Evolutionary conservation across 176 grass and related monocot genomes (phyloP), one percentile per base, ranked within the genome.

Genomic region (Carex parvula): DNA sequence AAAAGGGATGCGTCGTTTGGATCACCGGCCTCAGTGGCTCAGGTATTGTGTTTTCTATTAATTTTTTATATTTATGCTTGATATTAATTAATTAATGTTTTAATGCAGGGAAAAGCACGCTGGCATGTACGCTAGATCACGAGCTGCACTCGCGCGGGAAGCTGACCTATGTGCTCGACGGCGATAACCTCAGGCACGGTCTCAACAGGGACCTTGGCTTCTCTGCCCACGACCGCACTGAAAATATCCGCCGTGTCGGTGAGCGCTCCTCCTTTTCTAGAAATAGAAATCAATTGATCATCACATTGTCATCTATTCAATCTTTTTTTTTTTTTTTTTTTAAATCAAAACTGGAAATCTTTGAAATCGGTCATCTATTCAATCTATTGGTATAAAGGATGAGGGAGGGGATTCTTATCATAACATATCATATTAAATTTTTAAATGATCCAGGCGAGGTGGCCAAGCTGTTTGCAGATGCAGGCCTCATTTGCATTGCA

Each of bases 211-310:
- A 98, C 91, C 95, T 98, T 77, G 92, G 91, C 41, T 98, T 98
- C 81, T 89, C 90, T 81, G 88, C 95, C 41, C 86, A 91, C 79
- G 95, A 98, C 37, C 95, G 95, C 26, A 86, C 83, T 70, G 95
- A 98, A 80, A 98, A 98, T 84, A 98, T 98, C 70, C 88, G 95
- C 41, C 89, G 95, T 83, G 95, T 98, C 81, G 95, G 94, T 88
- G 84, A 64, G 84, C 68, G 11, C 61, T 63, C 41, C 67, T 10
- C 42, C 81, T 48, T 48, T 48, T 48, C 46, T 48, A 11, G 8
- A 48, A 48, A 48, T 48, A 48, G 46, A 48, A 48, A 11, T 60
- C 16, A 60, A 20, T 20, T 20, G 2, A 18, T 20, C 17, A 60
- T 60, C 59, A 60, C 18, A 60, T 60, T 60, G 18, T 59, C 55